phyloP scores from a whole-genome alignment of 805 yeast species.

The Maudiozyma barnettii region DNA sequence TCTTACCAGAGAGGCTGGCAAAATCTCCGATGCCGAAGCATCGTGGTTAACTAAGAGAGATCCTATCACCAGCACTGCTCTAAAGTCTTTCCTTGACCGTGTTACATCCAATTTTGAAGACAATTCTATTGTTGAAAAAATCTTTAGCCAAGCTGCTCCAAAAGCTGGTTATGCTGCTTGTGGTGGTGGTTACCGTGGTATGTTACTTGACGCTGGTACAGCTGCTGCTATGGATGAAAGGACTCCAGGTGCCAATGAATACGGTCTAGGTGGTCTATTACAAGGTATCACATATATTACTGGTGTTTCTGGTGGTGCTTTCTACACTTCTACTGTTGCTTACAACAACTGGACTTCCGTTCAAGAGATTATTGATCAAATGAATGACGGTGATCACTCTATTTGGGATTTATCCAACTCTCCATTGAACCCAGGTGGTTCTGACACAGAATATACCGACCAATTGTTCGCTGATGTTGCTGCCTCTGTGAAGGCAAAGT shows the following conservation, averaged over 20 bases:
- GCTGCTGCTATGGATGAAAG: constrained; percentile 74
- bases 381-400: constrained; percentile 28
- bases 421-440: constrained; percentile 54
- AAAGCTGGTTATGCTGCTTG: constrained; percentile 55
- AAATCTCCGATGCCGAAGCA: constrained; percentile 36
- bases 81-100: constrained; percentile 37
- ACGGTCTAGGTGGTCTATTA: constrained; percentile 64
- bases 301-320: constrained; percentile 78
- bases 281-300: constrained; percentile 62
- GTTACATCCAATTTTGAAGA: constrained; percentile 26
- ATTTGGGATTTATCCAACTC: constrained; percentile 66
- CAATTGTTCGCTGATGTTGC: constrained; percentile 42
- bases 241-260: constrained; percentile 43
- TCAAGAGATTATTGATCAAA: constrained; percentile 40
- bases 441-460: constrained; percentile 42
- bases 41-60: constrained; percentile 43
- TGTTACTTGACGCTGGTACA: constrained; percentile 78
- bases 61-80: constrained; percentile 34
- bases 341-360: constrained; percentile 67
- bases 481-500: constrained; percentile 43
- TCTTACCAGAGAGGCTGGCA: constrained; percentile 38
- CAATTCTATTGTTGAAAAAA: constrained; percentile 8
- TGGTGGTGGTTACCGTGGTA: constrained; percentile 93
- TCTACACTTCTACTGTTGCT: constrained; percentile 63
- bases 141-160: constrained; percentile 22